Base-by-base conservation (phyloP, 1,284 basidiomycete genomes). In the Volvariella surrecta region DNA sequence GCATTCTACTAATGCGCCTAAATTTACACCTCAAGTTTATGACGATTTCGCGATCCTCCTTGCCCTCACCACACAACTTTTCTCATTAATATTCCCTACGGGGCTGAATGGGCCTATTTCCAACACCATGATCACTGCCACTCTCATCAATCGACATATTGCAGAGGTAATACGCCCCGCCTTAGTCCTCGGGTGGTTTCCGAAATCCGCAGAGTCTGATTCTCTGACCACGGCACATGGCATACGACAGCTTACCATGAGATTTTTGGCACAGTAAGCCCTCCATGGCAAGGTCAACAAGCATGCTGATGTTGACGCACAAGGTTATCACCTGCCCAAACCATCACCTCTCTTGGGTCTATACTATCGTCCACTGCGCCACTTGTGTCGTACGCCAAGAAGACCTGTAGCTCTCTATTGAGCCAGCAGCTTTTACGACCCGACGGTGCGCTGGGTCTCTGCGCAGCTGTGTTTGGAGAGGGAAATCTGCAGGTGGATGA, bases 151-250 rank as follows among this genome's bases (percentile, higher is more conserved):
- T 45, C 67, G 67, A 34, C 75, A 87, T 52, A 52, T 75, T 3
- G 57, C 67, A 4, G 76, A 82, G 48, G 53, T 88, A 7, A 60
- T 88, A 13, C 67, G 64, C 32, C 71, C 78, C 3, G 68, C 73
- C 19, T 67, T 88, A 2, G 58, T 73, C 11, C 60, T 89, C 3
- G 85, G 80, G 2, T 89, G 85, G 84, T 62, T 84, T 3, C 81
- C 82, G 3, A 76, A 73, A 46, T 61, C 68, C 0, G 51, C 71
- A 4, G 58, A 67, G 4, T 66, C 67, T 1, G 64, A 57, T 15
- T 44, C 48, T 10, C 48, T 56, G 34, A 54, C 54, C 10, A 50
- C 58, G 24, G 42, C 63, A 3, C 58, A 74, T 39, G 57, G 61
- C 15, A 58, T 68, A 19, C 66, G 76, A 7, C 70, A 76, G 1